Percentiles rank a stretch among this genome's conserved stretches.
Evolutionary conservation across 768 basidiomycete genomes (phyloP).

Genomic region (Cyclocybe cylindracea): DNA sequence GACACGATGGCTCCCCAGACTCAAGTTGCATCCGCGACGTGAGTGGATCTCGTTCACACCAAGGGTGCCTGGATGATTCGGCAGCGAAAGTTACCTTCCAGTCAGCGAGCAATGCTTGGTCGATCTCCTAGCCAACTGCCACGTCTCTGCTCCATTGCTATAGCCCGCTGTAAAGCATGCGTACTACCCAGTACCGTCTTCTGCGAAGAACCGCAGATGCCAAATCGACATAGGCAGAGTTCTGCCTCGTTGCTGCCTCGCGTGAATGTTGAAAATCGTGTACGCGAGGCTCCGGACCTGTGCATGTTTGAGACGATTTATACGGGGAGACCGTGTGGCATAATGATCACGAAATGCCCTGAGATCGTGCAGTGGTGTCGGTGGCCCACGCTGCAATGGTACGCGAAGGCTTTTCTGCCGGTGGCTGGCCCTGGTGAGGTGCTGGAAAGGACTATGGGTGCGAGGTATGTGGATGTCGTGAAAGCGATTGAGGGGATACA

Average conservation of each 20-base stretch:
- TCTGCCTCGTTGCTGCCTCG: constrained; percentile 19
- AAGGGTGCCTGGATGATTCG: no score
- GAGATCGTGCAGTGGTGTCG: constrained; percentile 17
- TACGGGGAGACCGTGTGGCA: constrained; percentile 24
- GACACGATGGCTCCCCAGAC: no score
- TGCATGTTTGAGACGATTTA: constrained; percentile 23
- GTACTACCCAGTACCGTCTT: no score
- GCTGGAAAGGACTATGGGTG: constrained; percentile 30
- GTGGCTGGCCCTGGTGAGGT: constrained; percentile 25
- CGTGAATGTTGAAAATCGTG: constrained; percentile 22
- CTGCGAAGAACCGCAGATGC: no score
- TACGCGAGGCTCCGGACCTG: constrained; percentile 21
- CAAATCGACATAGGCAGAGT: constrained; percentile 10
- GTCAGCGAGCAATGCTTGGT: no score
- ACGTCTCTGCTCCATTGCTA: no score
- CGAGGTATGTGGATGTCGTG: constrained; percentile 28
- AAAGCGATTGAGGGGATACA: constrained; percentile 24
- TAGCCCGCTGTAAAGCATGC: no score
- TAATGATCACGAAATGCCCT: constrained; percentile 27
- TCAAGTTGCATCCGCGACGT: no score
- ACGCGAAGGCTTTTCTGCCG: constrained; percentile 25
- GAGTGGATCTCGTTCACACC: no score
- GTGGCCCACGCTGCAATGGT: constrained; percentile 23
- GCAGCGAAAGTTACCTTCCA: no score
- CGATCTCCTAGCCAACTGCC: no score